These are phyloP conservation scores for Pseudocercospora fijiensis DNA, from an alignment of 2,329 filamentous ascomycete genomes.

Conservation along the genomic window DNA sequence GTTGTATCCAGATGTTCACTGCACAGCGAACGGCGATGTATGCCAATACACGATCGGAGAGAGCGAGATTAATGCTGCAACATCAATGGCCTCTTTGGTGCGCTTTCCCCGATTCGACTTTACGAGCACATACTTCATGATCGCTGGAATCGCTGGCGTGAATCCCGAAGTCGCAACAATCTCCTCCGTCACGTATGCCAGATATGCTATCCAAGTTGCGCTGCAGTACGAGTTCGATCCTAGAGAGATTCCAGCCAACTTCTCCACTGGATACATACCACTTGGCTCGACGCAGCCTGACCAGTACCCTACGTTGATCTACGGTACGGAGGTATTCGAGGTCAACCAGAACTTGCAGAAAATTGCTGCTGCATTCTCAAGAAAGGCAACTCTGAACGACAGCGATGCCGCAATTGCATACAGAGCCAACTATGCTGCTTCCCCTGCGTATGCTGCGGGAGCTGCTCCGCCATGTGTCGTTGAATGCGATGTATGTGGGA, in stretches of 20 bases:
- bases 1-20: slow-evolving; percentile 53
- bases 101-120: slow-evolving; percentile 64
- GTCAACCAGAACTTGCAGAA: slow-evolving; percentile 42
- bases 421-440: slow-evolving; percentile 39
- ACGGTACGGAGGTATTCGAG: slow-evolving; percentile 47
- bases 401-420: slow-evolving; percentile 40
- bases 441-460: slow-evolving; percentile 43
- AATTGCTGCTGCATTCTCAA: slow-evolving; percentile 38
- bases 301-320: slow-evolving; percentile 41
- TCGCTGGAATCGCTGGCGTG: slow-evolving; percentile 72
- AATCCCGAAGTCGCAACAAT: slow-evolving; percentile 65
- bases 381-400: slow-evolving; percentile 41
- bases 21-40: slow-evolving; percentile 58
- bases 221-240: slow-evolving; percentile 74
- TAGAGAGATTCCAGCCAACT: slow-evolving; percentile 65
- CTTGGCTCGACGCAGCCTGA: slow-evolving; percentile 58
- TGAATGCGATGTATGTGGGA: slow-evolving; percentile 58
- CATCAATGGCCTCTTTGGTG: slow-evolving; percentile 63
- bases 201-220: slow-evolving; percentile 70
- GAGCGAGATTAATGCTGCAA: slow-evolving; percentile 67
- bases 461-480: slow-evolving; percentile 56
- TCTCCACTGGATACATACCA: slow-evolving; percentile 66
- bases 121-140: slow-evolving; percentile 65
- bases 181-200: slow-evolving; percentile 64
- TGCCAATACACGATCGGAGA: slow-evolving; percentile 68